These are phyloP conservation scores for Pseudonectria foliicola DNA, from an alignment of 2,329 filamentous ascomycete species.

Conservation along the genomic window DNA sequence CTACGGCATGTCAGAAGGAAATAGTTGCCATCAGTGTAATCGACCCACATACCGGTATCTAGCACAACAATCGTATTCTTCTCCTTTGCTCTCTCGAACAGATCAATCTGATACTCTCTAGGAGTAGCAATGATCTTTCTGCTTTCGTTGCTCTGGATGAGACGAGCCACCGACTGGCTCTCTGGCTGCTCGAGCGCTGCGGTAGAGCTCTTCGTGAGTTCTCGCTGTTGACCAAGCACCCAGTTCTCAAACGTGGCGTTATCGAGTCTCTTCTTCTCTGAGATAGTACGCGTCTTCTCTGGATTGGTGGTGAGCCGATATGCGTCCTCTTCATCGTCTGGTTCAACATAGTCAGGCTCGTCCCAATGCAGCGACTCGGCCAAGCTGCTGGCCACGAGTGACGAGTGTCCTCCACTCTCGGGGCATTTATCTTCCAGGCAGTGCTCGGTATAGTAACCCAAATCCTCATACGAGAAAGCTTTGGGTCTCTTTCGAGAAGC, in stretches of 20 bases:
- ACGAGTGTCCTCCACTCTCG: no score
- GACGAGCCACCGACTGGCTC: conserved; percentile 24
- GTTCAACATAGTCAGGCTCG: conserved; percentile 9
- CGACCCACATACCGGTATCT: conserved; percentile 59
- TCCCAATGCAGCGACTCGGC: background rate
- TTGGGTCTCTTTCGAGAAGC: no score
- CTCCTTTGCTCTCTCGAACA: conserved; percentile 79
- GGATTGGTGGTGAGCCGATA: conserved; percentile 24
- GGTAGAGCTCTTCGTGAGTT: conserved; percentile 25
- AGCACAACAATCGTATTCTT: conserved; percentile 89
- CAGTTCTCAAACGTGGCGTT: conserved; percentile 42
- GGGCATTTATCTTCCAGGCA: no score
- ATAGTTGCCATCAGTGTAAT: no score
- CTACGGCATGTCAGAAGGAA: conserved; percentile 31
- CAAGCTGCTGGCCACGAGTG: no score
- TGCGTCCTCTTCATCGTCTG: conserved; percentile 18
- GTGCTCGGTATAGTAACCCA: no score
- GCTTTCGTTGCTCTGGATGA: conserved; percentile 31
- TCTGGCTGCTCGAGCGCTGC: conserved; percentile 21
- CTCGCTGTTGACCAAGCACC: conserved; percentile 28
- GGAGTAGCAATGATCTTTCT: conserved; percentile 64
- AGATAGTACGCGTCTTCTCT: conserved; percentile 29
- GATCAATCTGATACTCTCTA: conserved; percentile 83
- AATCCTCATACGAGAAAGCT: no score
- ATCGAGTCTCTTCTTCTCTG: conserved; percentile 42